Evolutionary conservation across 129 eudicot species (phyloP).

Genomic region (Helichrysum umbraculigerum): DNA sequence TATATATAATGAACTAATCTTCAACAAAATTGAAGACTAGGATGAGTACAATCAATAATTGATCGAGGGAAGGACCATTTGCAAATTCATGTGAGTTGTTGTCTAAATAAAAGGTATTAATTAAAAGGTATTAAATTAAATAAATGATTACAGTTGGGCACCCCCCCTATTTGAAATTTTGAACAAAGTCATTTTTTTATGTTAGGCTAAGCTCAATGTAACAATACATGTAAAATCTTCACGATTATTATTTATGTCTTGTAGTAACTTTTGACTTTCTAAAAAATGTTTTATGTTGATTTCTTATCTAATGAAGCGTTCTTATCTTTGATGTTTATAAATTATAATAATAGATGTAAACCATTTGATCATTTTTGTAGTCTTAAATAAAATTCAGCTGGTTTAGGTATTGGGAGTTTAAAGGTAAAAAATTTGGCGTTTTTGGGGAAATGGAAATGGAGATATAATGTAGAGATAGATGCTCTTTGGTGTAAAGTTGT

Average conservation of each 20-base stretch:
- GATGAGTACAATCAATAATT: neutral
- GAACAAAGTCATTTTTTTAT: neutral
- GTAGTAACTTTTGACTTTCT: neutral
- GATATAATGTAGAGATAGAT: too few relatives aligned
- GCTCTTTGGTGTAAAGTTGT: too few relatives aligned
- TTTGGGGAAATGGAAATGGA: too few relatives aligned
- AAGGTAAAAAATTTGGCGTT: too few relatives aligned
- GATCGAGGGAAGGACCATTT: neutral
- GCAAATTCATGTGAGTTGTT: neutral
- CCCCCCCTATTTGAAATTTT: neutral
- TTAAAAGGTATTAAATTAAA: neutral
- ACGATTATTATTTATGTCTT: neutral
- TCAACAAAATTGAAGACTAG: too few relatives aligned
- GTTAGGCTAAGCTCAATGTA: neutral
- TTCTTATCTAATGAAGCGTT: neutral
- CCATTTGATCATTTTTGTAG: too few relatives aligned
- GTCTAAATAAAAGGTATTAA: neutral
- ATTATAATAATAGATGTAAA: neutral
- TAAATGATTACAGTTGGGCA: neutral
- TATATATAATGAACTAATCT: too few relatives aligned
- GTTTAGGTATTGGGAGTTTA: too few relatives aligned
- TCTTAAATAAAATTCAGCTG: too few relatives aligned
- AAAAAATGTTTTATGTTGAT: too few relatives aligned
- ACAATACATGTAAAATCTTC: neutral
- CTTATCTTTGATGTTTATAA: neutral